Evolutionary conservation across 768 basidiomycete genomes (phyloP).

Genomic region (Bullera alba): DNA sequence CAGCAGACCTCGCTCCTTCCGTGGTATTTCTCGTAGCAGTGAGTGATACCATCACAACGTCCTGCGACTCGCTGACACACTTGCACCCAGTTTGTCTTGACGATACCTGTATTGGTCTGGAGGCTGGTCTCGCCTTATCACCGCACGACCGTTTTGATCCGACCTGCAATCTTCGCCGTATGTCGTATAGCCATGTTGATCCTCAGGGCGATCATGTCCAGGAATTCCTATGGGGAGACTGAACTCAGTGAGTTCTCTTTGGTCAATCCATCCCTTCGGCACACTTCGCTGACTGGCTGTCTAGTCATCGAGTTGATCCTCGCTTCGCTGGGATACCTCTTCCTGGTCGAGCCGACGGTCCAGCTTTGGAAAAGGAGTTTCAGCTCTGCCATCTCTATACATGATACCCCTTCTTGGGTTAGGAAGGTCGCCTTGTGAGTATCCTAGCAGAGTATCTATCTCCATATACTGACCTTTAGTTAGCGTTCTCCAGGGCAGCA

Average conservation of each 20-base stretch:
- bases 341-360: conserved; percentile 22
- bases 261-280: neutral
- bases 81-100: conserved; percentile 9
- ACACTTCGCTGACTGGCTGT: neutral
- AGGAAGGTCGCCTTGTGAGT: conserved; percentile 1
- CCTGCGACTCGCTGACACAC: neutral
- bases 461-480: too few species aligned
- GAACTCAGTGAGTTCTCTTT: conserved; percentile 17
- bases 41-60: neutral
- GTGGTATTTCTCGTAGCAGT: conserved; percentile 18
- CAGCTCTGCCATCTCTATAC: conserved; percentile 1
- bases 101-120: conserved; percentile 8
- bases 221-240: conserved; percentile 9
- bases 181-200: conserved; percentile 14
- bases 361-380: conserved; percentile 14
- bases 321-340: conserved; percentile 19
- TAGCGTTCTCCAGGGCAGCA: conserved; percentile 1
- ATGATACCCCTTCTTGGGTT: conserved; percentile 15
- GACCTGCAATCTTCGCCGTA: conserved; percentile 13
- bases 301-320: conserved; percentile 28
- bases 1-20: conserved; percentile 16
- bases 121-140: conserved; percentile 1
- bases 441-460: neutral
- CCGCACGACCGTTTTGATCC: conserved; percentile 11
- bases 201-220: conserved; percentile 17